Percentiles rank a stretch among this genome's conserved stretches.
Conservation (phyloP, 768 basidiomycete genomes). For the Rubroboletus pulcherrimus region DNA sequence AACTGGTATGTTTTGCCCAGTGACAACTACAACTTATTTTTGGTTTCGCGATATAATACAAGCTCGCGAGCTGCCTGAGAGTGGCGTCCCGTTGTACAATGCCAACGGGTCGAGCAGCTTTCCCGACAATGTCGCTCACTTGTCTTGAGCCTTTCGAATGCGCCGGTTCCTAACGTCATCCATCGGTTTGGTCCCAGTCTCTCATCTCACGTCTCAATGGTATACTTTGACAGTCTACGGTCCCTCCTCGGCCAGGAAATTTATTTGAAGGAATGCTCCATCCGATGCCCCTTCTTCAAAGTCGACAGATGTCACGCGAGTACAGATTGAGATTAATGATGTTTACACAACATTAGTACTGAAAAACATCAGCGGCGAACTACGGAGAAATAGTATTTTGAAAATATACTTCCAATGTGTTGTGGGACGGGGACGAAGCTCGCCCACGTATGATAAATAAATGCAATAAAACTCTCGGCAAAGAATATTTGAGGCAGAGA, state of each 20-base stretch:
- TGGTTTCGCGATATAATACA: neutral
- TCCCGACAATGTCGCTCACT: neutral
- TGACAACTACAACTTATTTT: conserved; percentile 2
- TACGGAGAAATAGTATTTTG: conserved; percentile 29
- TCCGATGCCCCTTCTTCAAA: neutral
- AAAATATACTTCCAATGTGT: conserved; percentile 26
- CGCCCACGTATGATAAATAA: conserved; percentile 20
- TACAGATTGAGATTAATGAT: conserved; percentile 31
- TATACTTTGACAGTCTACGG: neutral
- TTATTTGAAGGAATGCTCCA: too few species aligned
- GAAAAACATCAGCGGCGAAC: conserved; percentile 21
- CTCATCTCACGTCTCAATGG: neutral
- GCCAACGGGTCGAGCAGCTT: neutral
- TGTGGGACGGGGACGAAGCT: conserved; percentile 15
- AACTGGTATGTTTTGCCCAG: neutral
- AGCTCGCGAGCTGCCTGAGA: neutral
- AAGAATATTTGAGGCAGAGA: conserved; percentile 5
- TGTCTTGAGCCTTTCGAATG: neutral
- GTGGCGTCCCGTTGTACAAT: conserved; percentile 4
- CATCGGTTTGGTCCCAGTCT: neutral
- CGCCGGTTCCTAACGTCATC: neutral
- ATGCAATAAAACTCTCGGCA: conserved; percentile 11
- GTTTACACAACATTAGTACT: conserved; percentile 33
- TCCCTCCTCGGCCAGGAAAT: neutral
- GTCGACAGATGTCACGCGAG: conserved; percentile 2